These are phyloP conservation scores for Aquilaria sinensis DNA, from an alignment of 345 rosid genomes.

Conservation along the genomic window DNA sequence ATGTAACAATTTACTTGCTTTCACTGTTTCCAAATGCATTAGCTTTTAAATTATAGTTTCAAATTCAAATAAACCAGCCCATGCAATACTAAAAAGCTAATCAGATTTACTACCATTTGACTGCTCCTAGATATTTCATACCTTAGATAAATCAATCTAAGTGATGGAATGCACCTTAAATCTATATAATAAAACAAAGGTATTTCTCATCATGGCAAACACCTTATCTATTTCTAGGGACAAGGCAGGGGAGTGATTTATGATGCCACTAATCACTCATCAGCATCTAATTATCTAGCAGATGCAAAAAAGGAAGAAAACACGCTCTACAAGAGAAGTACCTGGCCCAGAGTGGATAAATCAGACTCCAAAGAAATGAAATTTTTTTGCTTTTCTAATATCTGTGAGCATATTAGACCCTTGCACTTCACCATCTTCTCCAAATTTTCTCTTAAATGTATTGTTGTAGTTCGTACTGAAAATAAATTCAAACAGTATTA, in stretches of 20 bases:
- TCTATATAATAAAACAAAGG: too few species aligned
- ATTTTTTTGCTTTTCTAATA: slow-evolving; percentile 52
- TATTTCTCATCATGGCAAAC: neutral
- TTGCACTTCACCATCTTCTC: slow-evolving; percentile 43
- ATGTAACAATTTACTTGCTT: too few species aligned
- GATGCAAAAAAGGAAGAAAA: neutral
- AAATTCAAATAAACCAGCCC: too few species aligned
- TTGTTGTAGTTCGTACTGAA: slow-evolving; percentile 45
- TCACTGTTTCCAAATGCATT: too few species aligned
- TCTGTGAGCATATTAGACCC: slow-evolving; percentile 53
- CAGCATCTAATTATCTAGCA: neutral
- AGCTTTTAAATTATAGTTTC: too few species aligned
- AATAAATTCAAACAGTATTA: neutral
- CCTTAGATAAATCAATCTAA: too few species aligned
- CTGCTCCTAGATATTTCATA: too few species aligned
- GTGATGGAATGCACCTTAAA: too few species aligned
- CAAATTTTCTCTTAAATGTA: slow-evolving; percentile 38
- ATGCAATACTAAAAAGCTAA: too few species aligned
- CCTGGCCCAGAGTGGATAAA: slow-evolving; percentile 60
- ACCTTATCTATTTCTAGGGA: neutral
- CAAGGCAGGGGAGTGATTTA: neutral
- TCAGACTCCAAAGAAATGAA: slow-evolving; percentile 48
- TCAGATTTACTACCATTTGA: too few species aligned
- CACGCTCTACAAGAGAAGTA: slow-evolving; percentile 11
- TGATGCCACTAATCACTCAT: neutral